Base-by-base conservation (phyloP, 495 filamentous ascomycete species). In the Staphylotrichum longicolle region DNA sequence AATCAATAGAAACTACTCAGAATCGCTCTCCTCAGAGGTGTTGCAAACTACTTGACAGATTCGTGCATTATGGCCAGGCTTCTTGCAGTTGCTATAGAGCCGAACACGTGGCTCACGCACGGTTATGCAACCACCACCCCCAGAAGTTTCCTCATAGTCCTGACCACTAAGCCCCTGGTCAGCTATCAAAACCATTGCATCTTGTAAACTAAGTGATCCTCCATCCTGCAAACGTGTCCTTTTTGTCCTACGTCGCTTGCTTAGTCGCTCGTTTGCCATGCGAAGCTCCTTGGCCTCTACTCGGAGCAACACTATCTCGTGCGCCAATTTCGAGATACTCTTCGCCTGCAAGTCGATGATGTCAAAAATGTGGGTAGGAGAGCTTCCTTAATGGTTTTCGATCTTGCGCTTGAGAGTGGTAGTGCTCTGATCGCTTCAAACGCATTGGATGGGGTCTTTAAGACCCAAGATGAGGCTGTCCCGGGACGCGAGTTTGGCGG, bases 201-300 rank as follows among this genome's bases (percentile, higher is more conserved):
- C n/a, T n/a, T n/a, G n/a, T n/a, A n/a, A n/a, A n/a, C n/a, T n/a
- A n/a, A n/a, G n/a, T 47, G 49, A 54, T 54, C 54, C 55, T 58
- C 55, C 50, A 30, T 41, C 39, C 32, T 41, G 40, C 5, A 63
- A 15, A 41, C 50, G 51, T 34, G 39, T 20, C 10, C 49, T 55
- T 54, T 55, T 61, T 7, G 59, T 39, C 44, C 59, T 61, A 4
- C 59, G 51, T n/a, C 51, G 59, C 51, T 61, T 61, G 42, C 42
- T 55, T 55, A 61, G 51, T 11, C 11, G 5, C 42, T 54, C 44
- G 30, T 61, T 55, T 33, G 50, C 59, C 33, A 8, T 37, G 8
- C 49, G 42, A 14, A 63, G 50, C n/a, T 34, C 35, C 15, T 34
- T 34, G 55, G 11, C 49, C 61, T 59, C 55, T n/a, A 49, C 48